Base-by-base conservation (phyloP, 2,329 filamentous ascomycete species). In the Alternaria sp. region DNA sequence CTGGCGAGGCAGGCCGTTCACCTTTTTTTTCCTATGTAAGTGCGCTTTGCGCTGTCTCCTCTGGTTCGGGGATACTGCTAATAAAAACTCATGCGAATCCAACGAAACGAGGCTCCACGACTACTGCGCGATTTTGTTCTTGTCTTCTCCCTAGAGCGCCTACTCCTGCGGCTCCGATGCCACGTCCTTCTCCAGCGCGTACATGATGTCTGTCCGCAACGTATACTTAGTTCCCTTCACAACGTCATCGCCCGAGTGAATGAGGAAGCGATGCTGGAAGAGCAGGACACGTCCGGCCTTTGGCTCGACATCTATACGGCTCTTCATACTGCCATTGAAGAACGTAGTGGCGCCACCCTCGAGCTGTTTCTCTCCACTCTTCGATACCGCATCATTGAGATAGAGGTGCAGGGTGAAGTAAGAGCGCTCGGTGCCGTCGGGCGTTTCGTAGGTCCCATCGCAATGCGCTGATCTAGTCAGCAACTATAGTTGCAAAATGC, bases 1-100 rank as follows among this genome's bases (percentile, higher is more conserved):
- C 90, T 91, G 90, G 87, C 87, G 89, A 87, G 90, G 90, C 88
- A 87, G 90, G 88, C 88, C 71, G 89, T 88, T 90, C 90, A 87
- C 83, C 65, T 79, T 80, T 83, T 81, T 83, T 81, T 79, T 79
- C 71, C 68, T 66, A 82, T 79, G 84, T 87, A 75, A 82, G 87
- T 87, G 44, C 44, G 43, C 53, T 43, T 18, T 54, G 20, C 58
- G 26, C 26, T 18, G 7, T 30, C 28, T 5, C 61, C 41, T 28
- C 33, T 30, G 55, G 63, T 66, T 71, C 54, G 54, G 72, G 81
- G 77, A 82, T 83, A 80, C 81, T 83, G 67, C 81, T 83, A 78
- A 83, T 60, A 10, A 66, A 64, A 25, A 41, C 23, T 10, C 21
- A 55, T 20, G 45, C 44, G 8, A 58, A 53, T 10, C 11, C 20